Evolutionary conservation across 75 land plant genomes (phyloP), one percentile per base, ranked within the genome.

Genomic region (Picea sitchensis): DNA sequence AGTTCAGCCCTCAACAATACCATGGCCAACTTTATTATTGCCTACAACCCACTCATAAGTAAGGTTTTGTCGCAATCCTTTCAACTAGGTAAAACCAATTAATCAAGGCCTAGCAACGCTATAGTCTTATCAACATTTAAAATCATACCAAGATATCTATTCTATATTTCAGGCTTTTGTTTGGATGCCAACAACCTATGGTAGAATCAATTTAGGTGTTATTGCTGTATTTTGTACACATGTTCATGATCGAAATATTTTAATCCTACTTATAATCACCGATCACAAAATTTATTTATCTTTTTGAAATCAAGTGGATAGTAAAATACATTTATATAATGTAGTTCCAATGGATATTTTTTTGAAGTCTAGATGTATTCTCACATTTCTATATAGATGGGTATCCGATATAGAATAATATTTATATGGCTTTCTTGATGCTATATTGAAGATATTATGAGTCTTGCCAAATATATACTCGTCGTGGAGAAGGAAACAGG

Each of bases 401-500:
- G 18, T 44, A 61, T 47, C 20, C 18, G 15, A 41, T 36, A 30
- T 36, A 31, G 21, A 59, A 54, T 44, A 58, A 77, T 76, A 30
- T 26, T 51, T 54, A 20, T n/a, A 12, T 71, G 80, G 20, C 15
- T 59, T 79, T 77, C 82, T 47, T 82, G 58, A 61, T 32, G 32
- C 58, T 18, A 80, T 41, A 60, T 51, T 75, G 60, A 26, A 96
- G 99, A 89, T 83, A 89, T 96, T 20, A 75, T 81, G 61, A 90
- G 94, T 86, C 76, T 84, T 72, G 99, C 99, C 41, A 79, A 88
- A 13, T 94, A 96, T 81, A 92, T 96, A 62, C 87, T 96, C 11
- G 81, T 96, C 74, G 98, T 96, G 23, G 99, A 96, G 88, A 96
- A 96, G 80, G 99, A 96, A 87, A 86, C 98, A 86, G 99, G 99